Conservation (phyloP, 768 basidiomycete species). For the Tulasnella sp. region DNA sequence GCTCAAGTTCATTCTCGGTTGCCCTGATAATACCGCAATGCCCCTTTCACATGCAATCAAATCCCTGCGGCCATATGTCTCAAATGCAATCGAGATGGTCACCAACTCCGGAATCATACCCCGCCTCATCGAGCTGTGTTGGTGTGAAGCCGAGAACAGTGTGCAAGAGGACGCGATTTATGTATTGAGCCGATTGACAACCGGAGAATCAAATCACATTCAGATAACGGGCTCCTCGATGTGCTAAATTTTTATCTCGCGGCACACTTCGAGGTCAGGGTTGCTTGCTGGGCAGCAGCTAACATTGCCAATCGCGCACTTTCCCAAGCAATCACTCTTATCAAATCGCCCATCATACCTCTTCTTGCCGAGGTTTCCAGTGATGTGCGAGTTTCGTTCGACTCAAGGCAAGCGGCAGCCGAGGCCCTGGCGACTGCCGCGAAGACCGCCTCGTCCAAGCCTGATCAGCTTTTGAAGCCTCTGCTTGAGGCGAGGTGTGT, state of each 20-base stretch:
- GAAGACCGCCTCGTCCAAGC: background rate
- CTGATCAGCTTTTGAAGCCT: background rate
- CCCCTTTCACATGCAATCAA: background rate
- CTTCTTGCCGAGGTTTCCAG: background rate
- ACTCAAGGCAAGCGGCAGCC: background rate
- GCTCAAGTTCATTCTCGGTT: background rate
- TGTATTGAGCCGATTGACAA: background rate
- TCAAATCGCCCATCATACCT: background rate
- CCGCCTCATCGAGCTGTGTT: background rate
- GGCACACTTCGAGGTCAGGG: background rate
- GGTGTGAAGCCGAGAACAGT: background rate
- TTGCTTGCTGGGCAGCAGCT: background rate
- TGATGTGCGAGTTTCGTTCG: background rate
- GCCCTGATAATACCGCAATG: background rate
- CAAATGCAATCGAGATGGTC: background rate
- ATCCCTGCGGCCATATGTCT: background rate
- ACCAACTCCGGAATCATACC: background rate
- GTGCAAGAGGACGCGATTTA: background rate
- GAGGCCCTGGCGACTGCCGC: background rate
- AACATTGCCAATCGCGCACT: background rate
- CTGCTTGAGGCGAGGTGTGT: background rate
- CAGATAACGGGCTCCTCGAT: background rate
- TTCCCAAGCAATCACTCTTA: background rate
- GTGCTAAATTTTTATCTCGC: background rate
- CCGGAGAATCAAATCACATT: background rate